phyloP scores from a whole-genome alignment of 306 rosid species.

The Prunus salicina region DNA sequence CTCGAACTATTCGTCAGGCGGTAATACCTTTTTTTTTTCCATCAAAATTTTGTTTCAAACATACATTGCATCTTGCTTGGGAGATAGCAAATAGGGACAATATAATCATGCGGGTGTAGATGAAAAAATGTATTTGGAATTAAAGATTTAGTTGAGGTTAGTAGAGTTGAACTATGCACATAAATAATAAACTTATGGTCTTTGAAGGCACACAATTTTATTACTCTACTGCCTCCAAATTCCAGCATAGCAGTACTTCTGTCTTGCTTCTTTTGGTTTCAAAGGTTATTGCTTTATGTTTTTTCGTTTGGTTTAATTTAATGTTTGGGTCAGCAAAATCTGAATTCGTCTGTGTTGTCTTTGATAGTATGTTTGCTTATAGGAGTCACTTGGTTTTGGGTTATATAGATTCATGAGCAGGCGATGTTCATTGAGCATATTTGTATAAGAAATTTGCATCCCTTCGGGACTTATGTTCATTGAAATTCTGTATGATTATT shows the following conservation, averaged over 20 bases:
- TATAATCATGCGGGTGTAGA: neutral
- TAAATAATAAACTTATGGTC: neutral
- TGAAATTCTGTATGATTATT: neutral
- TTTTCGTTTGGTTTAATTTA: neutral
- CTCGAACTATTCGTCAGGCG: conserved; percentile 49
- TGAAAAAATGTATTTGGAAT: too few relatives aligned
- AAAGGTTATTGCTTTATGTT: neutral
- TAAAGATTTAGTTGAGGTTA: neutral
- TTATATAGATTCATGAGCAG: neutral
- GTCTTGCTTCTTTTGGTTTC: neutral
- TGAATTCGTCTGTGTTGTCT: neutral
- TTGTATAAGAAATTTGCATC: neutral
- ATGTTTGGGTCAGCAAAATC: neutral
- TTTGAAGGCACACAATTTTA: neutral
- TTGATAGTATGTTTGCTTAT: neutral
- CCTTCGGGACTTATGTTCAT: neutral
- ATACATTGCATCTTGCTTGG: neutral
- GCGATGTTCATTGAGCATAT: neutral
- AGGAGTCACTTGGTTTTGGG: neutral
- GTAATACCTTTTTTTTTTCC: conserved; percentile 13
- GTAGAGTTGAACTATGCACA: neutral
- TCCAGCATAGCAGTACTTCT: neutral
- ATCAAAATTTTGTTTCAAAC: too few relatives aligned
- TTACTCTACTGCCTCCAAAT: neutral
- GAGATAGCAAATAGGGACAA: neutral